A percentile compares a stretch with the other conserved stretches of the same genome.
Conservation (phyloP, 306 rosid genomes). For the apple (Malus domestica) region DNA sequence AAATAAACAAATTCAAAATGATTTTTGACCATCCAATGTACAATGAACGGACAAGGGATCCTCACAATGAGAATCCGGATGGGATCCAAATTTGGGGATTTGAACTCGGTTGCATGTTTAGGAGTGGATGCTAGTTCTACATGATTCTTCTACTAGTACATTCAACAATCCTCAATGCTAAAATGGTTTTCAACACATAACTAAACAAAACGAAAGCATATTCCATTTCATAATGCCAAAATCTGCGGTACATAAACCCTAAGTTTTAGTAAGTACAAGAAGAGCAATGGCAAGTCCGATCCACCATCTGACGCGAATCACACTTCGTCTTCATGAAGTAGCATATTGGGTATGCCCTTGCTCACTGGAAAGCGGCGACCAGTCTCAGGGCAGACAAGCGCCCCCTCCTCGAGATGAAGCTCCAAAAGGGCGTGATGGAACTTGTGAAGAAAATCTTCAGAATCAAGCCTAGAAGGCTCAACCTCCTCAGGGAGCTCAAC, state of each 20-base stretch:
- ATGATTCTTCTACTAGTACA: not conserved
- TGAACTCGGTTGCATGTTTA: not conserved
- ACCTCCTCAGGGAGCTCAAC: conserved; percentile 72
- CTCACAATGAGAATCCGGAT: no score
- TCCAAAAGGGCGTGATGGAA: conserved; percentile 90
- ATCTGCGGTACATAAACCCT: not conserved
- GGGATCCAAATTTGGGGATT: not conserved
- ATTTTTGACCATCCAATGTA: no score
- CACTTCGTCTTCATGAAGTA: conserved; percentile 91
- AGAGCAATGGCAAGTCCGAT: not conserved
- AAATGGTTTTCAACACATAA: not conserved
- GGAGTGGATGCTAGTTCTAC: not conserved
- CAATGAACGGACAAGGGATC: no score
- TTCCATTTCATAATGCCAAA: not conserved
- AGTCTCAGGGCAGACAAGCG: conserved; percentile 77
- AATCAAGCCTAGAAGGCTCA: conserved; percentile 54
- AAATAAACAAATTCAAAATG: no score
- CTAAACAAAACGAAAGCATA: not conserved
- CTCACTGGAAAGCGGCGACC: conserved; percentile 65
- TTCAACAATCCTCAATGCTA: not conserved
- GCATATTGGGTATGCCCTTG: conserved; percentile 90
- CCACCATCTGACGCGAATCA: conserved; percentile 20
- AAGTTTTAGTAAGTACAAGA: not conserved
- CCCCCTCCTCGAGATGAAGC: conserved; percentile 89
- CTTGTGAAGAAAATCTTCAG: conserved; percentile 59